Conservation (phyloP, 352 stramenopile species). For the Plasmopara halstedii region DNA sequence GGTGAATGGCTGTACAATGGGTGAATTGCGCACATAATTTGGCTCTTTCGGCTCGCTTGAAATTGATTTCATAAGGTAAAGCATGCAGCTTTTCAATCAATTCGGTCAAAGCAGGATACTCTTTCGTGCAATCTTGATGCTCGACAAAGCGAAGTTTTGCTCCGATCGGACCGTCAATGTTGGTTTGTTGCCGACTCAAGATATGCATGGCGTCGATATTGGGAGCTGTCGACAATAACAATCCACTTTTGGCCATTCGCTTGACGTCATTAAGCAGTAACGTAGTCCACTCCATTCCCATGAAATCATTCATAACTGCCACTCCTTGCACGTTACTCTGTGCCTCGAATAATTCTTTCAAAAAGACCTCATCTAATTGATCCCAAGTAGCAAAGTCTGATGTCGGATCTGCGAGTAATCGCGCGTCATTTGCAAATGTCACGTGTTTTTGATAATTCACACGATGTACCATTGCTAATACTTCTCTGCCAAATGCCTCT, state of each 20-base stretch:
- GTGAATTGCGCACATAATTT: constrained; percentile 64
- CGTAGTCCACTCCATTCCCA: constrained; percentile 71
- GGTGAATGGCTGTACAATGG: constrained; percentile 48
- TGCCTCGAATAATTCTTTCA: constrained; percentile 27
- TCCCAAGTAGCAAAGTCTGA: constrained; percentile 58
- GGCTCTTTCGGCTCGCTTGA: constrained; percentile 31
- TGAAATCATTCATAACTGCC: constrained; percentile 61
- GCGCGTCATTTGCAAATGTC: constrained; percentile 54
- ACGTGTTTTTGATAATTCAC: constrained; percentile 79
- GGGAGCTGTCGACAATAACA: constrained; percentile 32
- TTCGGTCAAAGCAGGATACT: constrained; percentile 67
- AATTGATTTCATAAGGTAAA: constrained; percentile 79
- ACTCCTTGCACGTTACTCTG: constrained; percentile 18
- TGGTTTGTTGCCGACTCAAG: constrained; percentile 5
- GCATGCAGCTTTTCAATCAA: constrained; percentile 68
- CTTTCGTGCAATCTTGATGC: constrained; percentile 34
- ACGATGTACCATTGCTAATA: constrained; percentile 77
- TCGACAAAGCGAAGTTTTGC: constrained; percentile 62
- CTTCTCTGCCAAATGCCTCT: constrained; percentile 76
- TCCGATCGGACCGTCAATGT: background rate
- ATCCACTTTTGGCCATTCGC: constrained; percentile 46
- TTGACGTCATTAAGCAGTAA: constrained; percentile 59
- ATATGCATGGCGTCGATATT: constrained; percentile 18
- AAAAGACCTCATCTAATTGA: constrained; percentile 41
- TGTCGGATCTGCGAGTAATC: constrained; percentile 48